phyloP scores from a whole-genome alignment of 1,139 yeast species.

The Hemisphaericaspora subhashii region DNA sequence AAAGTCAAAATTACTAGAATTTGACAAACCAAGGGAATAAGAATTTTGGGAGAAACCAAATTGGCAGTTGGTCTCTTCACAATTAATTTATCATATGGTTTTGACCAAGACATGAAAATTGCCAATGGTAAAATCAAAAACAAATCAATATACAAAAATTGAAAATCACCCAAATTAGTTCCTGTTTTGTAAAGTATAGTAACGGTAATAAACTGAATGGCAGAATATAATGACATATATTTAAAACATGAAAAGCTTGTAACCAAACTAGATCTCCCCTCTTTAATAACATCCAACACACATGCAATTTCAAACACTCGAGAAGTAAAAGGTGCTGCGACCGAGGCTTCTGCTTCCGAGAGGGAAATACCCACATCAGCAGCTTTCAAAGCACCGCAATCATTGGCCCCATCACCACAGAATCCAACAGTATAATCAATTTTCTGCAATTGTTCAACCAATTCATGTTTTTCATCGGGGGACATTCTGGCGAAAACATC shows the following conservation, averaged over 20 bases:
- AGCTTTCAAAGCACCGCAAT: constrained; percentile 96
- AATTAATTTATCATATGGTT: constrained; percentile 63
- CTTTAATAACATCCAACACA: constrained; percentile 84
- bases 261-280: constrained; percentile 92
- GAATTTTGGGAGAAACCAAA: constrained; percentile 81
- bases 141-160: constrained; percentile 89
- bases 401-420: constrained; percentile 98
- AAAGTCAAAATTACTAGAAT: constrained; percentile 60
- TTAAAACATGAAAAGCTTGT: constrained; percentile 96
- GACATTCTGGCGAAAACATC: constrained; percentile 95
- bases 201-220: constrained; percentile 90
- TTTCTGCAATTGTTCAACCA: constrained; percentile 81
- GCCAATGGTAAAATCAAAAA: constrained; percentile 91
- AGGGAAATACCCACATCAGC: constrained; percentile 96
- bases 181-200: constrained; percentile 84
- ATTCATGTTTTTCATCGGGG: constrained; percentile 96
- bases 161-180: constrained; percentile 95
- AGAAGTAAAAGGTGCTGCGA: constrained; percentile 97
- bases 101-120: constrained; percentile 95
- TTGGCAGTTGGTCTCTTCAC: constrained; percentile 90
- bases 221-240: constrained; percentile 95
- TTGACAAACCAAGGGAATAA: constrained; percentile 77
- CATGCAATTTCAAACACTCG: constrained; percentile 87
- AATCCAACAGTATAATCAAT: constrained; percentile 93
- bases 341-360: constrained; percentile 97